Percentiles rank a stretch among this genome's conserved stretches.
Conservation (phyloP, 768 basidiomycete species). For the Cystobasidiopsis lactophilus region DNA sequence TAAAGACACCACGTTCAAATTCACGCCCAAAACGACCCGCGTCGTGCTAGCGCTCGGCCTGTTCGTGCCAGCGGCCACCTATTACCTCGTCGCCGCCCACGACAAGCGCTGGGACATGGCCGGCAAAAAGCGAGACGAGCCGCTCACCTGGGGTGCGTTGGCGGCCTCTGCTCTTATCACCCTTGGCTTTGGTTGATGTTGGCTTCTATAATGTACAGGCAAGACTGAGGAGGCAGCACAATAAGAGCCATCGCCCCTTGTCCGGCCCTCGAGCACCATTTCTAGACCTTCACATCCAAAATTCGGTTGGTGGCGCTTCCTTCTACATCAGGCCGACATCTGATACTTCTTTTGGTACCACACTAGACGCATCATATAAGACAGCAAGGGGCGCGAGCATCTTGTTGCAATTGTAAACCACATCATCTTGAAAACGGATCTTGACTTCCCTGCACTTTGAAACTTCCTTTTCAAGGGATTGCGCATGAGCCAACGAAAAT, state of each 20-base stretch:
- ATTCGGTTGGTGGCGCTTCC: too few relatives aligned
- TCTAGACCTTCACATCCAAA: too few relatives aligned
- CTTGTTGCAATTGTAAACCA: too few relatives aligned
- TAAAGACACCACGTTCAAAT: constrained; percentile 6
- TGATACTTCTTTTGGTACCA: too few relatives aligned
- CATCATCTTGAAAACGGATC: too few relatives aligned
- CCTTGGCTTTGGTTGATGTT: neutral
- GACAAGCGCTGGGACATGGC: neutral
- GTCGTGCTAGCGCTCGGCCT: neutral
- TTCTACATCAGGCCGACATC: too few relatives aligned
- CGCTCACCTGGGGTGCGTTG: neutral
- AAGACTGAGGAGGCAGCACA: constrained; percentile 8
- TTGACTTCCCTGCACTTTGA: too few relatives aligned
- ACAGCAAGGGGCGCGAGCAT: too few relatives aligned
- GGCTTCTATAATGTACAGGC: neutral
- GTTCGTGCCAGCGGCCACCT: neutral
- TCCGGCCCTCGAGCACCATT: neutral
- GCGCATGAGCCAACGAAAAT: too few relatives aligned
- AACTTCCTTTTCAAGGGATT: too few relatives aligned
- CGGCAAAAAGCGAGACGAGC: neutral
- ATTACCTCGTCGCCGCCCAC: neutral
- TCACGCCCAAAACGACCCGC: constrained; percentile 3
- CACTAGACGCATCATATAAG: too few relatives aligned
- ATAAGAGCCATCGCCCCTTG: neutral
- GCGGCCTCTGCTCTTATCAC: neutral